These are phyloP conservation scores for Wickerhamomyces bovis DNA, from an alignment of 805 yeast genomes.

Conservation along the genomic window DNA sequence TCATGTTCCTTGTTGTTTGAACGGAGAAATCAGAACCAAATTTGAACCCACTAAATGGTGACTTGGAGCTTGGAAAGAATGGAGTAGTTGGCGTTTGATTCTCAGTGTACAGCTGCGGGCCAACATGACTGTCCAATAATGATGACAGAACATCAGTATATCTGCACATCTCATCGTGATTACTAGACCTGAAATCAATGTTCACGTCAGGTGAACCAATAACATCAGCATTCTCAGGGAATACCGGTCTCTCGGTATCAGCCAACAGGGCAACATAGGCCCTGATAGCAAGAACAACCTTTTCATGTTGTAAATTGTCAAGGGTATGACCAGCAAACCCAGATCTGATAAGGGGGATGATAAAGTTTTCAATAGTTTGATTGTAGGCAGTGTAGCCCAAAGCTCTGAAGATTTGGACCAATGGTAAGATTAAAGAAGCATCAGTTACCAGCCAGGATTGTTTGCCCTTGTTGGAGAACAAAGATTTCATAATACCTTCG, in stretches of 20 bases:
- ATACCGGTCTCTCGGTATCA: slow-evolving; percentile 65
- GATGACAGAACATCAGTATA: slow-evolving; percentile 49
- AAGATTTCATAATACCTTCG: slow-evolving; percentile 51
- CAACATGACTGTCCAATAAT: slow-evolving; percentile 55
- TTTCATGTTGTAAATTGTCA: slow-evolving; percentile 67
- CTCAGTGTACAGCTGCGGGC: slow-evolving; percentile 28
- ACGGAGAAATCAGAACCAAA: slow-evolving; percentile 37
- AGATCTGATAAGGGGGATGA: slow-evolving; percentile 60
- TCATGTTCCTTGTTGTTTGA: slow-evolving; percentile 31
- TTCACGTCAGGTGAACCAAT: slow-evolving; percentile 28
- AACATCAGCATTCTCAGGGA: slow-evolving; percentile 47
- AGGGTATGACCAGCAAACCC: slow-evolving; percentile 52
- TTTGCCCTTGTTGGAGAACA: slow-evolving; percentile 53
- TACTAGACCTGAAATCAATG: slow-evolving; percentile 25
- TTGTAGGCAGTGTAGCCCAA: slow-evolving; percentile 76
- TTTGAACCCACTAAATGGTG: slow-evolving; percentile 32
- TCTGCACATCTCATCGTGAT: slow-evolving; percentile 67
- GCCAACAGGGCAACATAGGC: slow-evolving; percentile 67
- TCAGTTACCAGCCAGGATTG: slow-evolving; percentile 76
- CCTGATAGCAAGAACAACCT: slow-evolving; percentile 59
- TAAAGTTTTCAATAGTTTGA: slow-evolving; percentile 70
- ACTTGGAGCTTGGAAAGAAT: slow-evolving; percentile 25
- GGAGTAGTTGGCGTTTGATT: slow-evolving; percentile 28
- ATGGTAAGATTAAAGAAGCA: slow-evolving; percentile 50
- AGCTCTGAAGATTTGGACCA: slow-evolving; percentile 69